phyloP scores from a whole-genome alignment of 2,329 filamentous ascomycete genomes.

The Calonectria honghensis region DNA sequence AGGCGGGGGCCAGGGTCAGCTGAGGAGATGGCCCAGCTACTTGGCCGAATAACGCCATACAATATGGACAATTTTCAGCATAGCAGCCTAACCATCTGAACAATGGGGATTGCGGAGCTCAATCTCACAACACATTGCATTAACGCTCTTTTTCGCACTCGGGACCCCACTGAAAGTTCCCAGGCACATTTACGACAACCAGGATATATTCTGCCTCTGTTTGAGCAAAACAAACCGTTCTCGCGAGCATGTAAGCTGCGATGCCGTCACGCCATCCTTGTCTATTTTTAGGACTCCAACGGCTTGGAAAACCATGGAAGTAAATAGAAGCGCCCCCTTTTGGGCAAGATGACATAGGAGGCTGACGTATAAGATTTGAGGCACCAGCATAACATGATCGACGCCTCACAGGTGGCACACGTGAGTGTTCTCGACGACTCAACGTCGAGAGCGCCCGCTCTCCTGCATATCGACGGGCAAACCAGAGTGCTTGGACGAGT shows the following conservation, averaged over 20 bases:
- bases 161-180: neutral
- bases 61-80: neutral
- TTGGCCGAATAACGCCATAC: neutral
- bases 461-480: conserved; percentile 19
- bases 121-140: neutral
- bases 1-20: conserved; percentile 7
- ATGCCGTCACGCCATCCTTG: neutral
- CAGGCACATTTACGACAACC: no score
- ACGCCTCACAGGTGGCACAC: conserved; percentile 5
- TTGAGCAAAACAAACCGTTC: neutral
- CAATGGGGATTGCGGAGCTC: neutral
- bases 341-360: neutral
- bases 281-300: conserved; percentile 15
- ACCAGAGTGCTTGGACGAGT: conserved; percentile 20
- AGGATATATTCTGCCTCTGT: neutral
- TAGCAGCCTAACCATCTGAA: neutral
- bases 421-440: neutral
- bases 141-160: neutral
- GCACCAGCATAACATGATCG: conserved; percentile 29
- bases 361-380: conserved; percentile 9
- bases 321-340: conserved; percentile 8
- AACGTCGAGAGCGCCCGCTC: conserved; percentile 25
- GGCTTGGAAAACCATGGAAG: conserved; percentile 19
- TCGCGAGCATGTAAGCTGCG: neutral
- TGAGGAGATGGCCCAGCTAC: neutral